These are phyloP conservation scores for Cystobasidiaceae sp. DNA, from an alignment of 1,284 basidiomycete species.

Conservation along the genomic window DNA sequence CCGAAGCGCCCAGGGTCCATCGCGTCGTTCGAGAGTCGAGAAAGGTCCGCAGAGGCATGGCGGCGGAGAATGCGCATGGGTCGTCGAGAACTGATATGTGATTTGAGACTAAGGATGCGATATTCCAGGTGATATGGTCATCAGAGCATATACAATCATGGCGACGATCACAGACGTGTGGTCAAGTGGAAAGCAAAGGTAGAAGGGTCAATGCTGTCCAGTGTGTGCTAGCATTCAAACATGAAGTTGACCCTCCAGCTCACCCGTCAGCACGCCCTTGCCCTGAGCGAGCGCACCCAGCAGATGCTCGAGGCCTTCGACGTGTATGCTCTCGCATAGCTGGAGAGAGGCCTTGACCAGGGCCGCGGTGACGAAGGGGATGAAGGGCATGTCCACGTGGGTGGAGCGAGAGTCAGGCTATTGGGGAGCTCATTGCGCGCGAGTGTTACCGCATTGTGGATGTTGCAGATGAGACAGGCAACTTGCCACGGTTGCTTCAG, in stretches of 20 bases:
- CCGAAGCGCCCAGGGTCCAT: constrained; percentile 84
- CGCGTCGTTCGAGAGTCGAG: constrained; percentile 58
- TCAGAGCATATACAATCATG: too few relatives aligned
- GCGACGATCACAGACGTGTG: too few relatives aligned
- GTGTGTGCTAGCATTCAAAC: too few relatives aligned
- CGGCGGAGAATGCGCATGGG: constrained; percentile 37
- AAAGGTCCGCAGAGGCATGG: constrained; percentile 37
- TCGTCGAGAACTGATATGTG: constrained; percentile 39
- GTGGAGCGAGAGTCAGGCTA: too few relatives aligned
- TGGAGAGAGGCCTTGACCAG: constrained; percentile 24
- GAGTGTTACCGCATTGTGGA: too few relatives aligned
- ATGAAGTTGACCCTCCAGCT: too few relatives aligned
- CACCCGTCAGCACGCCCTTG: constrained; percentile 19
- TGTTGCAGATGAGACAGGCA: too few relatives aligned
- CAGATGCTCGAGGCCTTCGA: constrained; percentile 26
- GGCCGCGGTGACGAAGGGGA: constrained; percentile 25
- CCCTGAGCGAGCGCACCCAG: constrained; percentile 9
- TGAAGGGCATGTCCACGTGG: constrained; percentile 10
- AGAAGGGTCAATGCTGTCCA: too few relatives aligned
- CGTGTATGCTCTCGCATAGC: constrained; percentile 22
- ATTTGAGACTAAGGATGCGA: constrained; percentile 31
- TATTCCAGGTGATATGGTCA: too few relatives aligned
- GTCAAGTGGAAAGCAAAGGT: too few relatives aligned
- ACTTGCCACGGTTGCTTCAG: too few relatives aligned
- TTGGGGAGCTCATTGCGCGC: too few relatives aligned